Evolutionary conservation across 805 yeast species (phyloP).

Genomic region (Ogataea pilisensis): DNA sequence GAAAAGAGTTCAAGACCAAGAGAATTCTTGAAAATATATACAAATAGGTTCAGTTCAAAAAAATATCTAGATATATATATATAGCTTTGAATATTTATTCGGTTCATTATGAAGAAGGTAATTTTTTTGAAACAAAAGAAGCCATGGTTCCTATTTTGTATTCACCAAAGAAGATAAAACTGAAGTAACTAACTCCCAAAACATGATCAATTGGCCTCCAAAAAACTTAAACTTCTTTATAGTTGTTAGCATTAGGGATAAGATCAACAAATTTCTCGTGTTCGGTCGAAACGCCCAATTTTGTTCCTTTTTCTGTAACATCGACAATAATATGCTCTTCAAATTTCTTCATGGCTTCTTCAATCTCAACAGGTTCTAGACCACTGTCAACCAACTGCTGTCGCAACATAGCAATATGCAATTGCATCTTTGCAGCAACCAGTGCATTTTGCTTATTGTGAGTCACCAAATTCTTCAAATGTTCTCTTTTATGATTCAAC

Average conservation of each 20-base stretch:
- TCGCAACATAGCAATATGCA: slow-evolving; percentile 63
- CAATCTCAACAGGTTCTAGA: slow-evolving; percentile 53
- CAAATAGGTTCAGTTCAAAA: too few species aligned
- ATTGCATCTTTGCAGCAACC: slow-evolving; percentile 54
- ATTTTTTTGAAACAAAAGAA: too few species aligned
- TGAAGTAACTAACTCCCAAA: too few species aligned
- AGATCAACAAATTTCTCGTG: neutral
- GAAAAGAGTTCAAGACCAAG: slow-evolving; percentile 27
- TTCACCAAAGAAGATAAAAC: too few species aligned
- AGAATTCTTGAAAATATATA: slow-evolving; percentile 2
- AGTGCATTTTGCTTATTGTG: slow-evolving; percentile 35
- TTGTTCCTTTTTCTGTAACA: neutral
- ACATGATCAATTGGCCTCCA: too few species aligned
- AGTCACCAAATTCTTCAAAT: neutral
- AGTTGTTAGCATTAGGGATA: neutral
- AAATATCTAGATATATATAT: slow-evolving; percentile 1
- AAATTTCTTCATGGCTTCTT: slow-evolving; percentile 49
- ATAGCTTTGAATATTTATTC: neutral
- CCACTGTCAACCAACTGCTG: slow-evolving; percentile 58
- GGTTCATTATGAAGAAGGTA: too few species aligned
- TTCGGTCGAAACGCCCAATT: neutral
- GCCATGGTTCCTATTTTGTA: too few species aligned
- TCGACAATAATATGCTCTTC: slow-evolving; percentile 28
- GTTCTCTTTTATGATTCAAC: neutral
- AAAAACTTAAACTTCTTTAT: too few species aligned